Percentiles rank a stretch among this genome's conserved stretches.
These are phyloP conservation scores for Apiotrichum mycotoxinovorans DNA, from an alignment of 1,284 basidiomycete species.

Conservation along the genomic window DNA sequence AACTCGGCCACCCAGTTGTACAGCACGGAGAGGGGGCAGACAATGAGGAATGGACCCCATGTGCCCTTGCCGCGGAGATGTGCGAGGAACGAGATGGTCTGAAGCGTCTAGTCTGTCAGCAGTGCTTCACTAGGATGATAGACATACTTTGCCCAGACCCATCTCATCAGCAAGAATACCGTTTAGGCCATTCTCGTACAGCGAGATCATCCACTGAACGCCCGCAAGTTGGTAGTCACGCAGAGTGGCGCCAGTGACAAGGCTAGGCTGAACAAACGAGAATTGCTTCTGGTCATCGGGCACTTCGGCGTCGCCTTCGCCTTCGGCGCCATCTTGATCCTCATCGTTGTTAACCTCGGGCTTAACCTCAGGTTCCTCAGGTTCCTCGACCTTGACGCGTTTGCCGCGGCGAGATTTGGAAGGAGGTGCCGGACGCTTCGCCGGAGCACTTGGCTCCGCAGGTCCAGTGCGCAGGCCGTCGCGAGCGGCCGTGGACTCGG, in stretches of 20 bases:
- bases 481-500: constrained; percentile 11
- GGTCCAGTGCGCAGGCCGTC: constrained; percentile 18
- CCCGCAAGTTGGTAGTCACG: constrained; percentile 93
- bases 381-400: constrained; percentile 5
- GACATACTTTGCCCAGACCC: constrained; percentile 75
- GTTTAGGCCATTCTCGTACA: constrained; percentile 91
- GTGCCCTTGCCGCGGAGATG: constrained; percentile 74
- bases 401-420: constrained; percentile 6
- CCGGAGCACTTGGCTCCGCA: constrained; percentile 11
- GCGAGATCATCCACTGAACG: constrained; percentile 89
- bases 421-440: constrained; percentile 2
- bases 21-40: constrained; percentile 86
- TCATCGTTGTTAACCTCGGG: constrained; percentile 8
- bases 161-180: constrained; percentile 83
- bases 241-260: constrained; percentile 78
- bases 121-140: too few relatives aligned
- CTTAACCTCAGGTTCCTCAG: not conserved
- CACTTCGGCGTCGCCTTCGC: constrained; percentile 10
- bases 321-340: constrained; percentile 19
- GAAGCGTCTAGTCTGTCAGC: constrained; percentile 64
- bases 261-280: constrained; percentile 62
- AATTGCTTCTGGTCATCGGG: constrained; percentile 28
- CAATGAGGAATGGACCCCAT: constrained; percentile 78
- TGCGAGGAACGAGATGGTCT: constrained; percentile 88
- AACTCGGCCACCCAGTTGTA: constrained; percentile 92